Base-by-base conservation (phyloP, 164 flowering plant species). In the Piper longum region DNA sequence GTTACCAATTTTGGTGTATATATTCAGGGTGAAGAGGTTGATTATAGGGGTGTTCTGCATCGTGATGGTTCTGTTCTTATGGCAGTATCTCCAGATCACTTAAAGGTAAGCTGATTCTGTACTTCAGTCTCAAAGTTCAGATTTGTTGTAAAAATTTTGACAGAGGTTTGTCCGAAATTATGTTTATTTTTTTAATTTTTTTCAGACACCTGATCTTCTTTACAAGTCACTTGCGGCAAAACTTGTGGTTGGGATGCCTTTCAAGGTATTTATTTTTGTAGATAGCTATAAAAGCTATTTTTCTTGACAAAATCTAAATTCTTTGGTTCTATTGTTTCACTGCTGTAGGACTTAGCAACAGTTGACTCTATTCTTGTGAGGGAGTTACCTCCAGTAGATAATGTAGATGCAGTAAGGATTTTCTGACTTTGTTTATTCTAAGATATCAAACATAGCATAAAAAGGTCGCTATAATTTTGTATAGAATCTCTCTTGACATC, bases 41-140 rank as follows among this genome's bases (percentile, higher is more conserved):
- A 92, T 74, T 92, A 85, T 73, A 78, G 98, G 72, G 96, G 96
- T 54, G 96, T 79, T 56, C 84, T 92, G 59, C 98, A 92, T 71
- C 96, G 98, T 66, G 98, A 92, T 82, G 96, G 98, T 56, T 92
- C 98, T 72, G 98, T 92, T 72, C 84, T 92, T 71, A 85, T 92
- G 96, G 75, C 91, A 43, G 90, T 92, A 51, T 77, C 98, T 67
- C 73, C 83, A 66, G 82, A 92, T 69, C 91, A 88, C 72, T 75
- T 92, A 70, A 92, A 92, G 93, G 98, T 92, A 66, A 36, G 16
- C 51, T 42, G 16, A 12, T 18, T 57, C 9, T 48, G 17, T 13
- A 11, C 43, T 62, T 14, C 17, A 16, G 45, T 41, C 52, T 48
- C 19, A 3, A n/a, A n/a, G 16, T 56, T 56, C 58, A n/a, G 26